These are phyloP conservation scores for Aspergillus carbonarius DNA, from an alignment of 2,329 filamentous ascomycete genomes.

Conservation along the genomic window DNA sequence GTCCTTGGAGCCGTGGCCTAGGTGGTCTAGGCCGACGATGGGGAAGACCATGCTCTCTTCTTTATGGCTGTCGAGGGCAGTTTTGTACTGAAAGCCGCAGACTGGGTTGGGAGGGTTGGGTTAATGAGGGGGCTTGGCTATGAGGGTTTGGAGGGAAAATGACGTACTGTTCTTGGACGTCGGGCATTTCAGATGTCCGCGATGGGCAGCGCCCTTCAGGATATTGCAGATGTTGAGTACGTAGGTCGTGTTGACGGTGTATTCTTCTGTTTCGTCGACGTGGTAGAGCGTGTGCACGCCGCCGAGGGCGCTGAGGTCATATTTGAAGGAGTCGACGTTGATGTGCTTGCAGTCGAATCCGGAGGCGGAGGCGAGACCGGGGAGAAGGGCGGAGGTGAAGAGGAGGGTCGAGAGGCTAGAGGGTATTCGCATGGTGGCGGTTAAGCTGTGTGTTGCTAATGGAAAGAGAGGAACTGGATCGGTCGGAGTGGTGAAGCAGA, in stretches of 20 bases:
- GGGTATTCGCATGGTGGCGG: slow-evolving; percentile 35
- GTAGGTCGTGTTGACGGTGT: slow-evolving; percentile 37
- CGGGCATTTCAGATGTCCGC: slow-evolving; percentile 31
- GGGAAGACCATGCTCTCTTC: slow-evolving; percentile 61
- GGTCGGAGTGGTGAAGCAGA: slow-evolving; percentile 4
- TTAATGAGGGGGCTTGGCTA: background rate
- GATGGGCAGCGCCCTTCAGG: slow-evolving; percentile 28
- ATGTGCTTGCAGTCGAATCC: slow-evolving; percentile 42
- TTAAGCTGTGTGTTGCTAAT: background rate
- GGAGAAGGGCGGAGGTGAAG: slow-evolving; percentile 23
- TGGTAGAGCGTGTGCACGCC: slow-evolving; percentile 40
- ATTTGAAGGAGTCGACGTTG: slow-evolving; percentile 37
- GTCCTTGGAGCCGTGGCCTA: slow-evolving; percentile 52
- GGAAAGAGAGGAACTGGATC: background rate
- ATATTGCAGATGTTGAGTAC: slow-evolving; percentile 38
- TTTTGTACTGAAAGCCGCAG: slow-evolving; percentile 68
- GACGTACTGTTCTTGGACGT: slow-evolving; percentile 37
- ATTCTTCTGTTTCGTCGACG: slow-evolving; percentile 27
- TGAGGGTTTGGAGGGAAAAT: background rate
- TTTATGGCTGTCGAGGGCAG: slow-evolving; percentile 50
- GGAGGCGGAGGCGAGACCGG: slow-evolving; percentile 29
- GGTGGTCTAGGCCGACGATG: slow-evolving; percentile 69
- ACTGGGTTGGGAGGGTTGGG: slow-evolving; percentile 51
- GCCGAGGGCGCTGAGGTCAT: slow-evolving; percentile 39
- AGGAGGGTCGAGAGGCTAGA: slow-evolving; percentile 26